Evolutionary conservation across 2,329 filamentous ascomycete species (phyloP).

Genomic region (Aspergillus spinulosporus): DNA sequence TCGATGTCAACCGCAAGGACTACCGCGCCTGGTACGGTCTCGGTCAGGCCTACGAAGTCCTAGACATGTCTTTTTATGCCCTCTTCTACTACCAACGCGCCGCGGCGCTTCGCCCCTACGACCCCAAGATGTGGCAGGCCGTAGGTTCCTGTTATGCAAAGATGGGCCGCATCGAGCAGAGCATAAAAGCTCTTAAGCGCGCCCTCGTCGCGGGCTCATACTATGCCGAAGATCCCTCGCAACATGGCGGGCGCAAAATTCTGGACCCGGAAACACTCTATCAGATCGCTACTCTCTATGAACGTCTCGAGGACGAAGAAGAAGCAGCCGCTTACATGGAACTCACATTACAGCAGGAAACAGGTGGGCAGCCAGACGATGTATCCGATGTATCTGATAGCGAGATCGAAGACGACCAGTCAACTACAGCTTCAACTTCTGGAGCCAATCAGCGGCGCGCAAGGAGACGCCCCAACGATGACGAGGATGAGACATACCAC

Average conservation of each 20-base stretch:
- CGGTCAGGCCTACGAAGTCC: slow-evolving; percentile 93
- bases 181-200: slow-evolving; percentile 91
- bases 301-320: slow-evolving; percentile 71
- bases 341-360: slow-evolving; percentile 87
- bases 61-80: slow-evolving; percentile 97
- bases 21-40: slow-evolving; percentile 98
- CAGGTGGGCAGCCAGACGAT: slow-evolving; percentile 57
- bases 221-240: slow-evolving; percentile 54
- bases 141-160: slow-evolving; percentile 89
- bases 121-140: slow-evolving; percentile 98
- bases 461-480: slow-evolving; percentile 34
- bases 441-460: slow-evolving; percentile 33
- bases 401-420: slow-evolving; percentile 31
- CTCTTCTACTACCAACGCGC: slow-evolving; percentile 98
- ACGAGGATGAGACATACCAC: slow-evolving; percentile 42
- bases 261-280: slow-evolving; percentile 89
- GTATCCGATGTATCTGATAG: slow-evolving; percentile 37
- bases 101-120: slow-evolving; percentile 87
- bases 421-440: slow-evolving; percentile 27
- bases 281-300: slow-evolving; percentile 87
- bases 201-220: slow-evolving; percentile 85
- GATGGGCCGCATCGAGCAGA: slow-evolving; percentile 82
- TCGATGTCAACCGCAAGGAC: slow-evolving; percentile 93
- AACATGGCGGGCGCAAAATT: slow-evolving; percentile 46
- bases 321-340: slow-evolving; percentile 95